Evolutionary conservation across 176 grass and related monocot genomes (phyloP).

Genomic region (Calamus simplicifolius): DNA sequence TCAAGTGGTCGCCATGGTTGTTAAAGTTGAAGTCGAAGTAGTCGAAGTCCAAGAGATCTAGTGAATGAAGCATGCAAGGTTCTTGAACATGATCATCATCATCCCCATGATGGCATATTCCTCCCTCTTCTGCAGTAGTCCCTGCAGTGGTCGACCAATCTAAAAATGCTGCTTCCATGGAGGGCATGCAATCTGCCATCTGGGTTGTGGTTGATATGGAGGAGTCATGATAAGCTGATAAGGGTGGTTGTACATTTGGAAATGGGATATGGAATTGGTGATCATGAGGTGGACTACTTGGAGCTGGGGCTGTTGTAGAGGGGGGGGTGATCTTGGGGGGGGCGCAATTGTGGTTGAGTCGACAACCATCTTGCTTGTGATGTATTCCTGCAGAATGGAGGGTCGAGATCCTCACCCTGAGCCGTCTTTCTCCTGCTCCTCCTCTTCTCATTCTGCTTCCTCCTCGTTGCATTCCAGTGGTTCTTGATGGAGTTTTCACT

Average conservation of each 20-base stretch:
- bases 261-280: no score
- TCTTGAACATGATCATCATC: no score
- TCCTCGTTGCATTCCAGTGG: slow-evolving; percentile 74
- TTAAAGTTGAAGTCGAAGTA: neutral
- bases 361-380: slow-evolving; percentile 12
- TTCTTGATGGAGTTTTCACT: slow-evolving; percentile 85
- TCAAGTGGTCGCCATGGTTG: neutral
- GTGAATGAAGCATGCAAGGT: neutral
- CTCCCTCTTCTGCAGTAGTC: neutral
- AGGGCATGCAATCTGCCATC: no score
- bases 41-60: neutral
- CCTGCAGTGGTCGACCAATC: neutral
- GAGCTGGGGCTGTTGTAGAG: neutral
- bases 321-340: neutral
- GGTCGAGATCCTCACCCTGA: slow-evolving; percentile 13
- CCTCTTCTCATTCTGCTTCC: slow-evolving; percentile 42
- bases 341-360: no score
- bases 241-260: no score
- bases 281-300: no score
- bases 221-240: no score
- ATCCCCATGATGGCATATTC: neutral
- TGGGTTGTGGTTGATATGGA: neutral
- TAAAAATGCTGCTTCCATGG: no score
- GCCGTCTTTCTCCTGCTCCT: slow-evolving; percentile 45
- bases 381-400: slow-evolving; percentile 52